These are phyloP conservation scores for Rhizophora mangle DNA, from an alignment of 345 rosid genomes.

Conservation along the genomic window DNA sequence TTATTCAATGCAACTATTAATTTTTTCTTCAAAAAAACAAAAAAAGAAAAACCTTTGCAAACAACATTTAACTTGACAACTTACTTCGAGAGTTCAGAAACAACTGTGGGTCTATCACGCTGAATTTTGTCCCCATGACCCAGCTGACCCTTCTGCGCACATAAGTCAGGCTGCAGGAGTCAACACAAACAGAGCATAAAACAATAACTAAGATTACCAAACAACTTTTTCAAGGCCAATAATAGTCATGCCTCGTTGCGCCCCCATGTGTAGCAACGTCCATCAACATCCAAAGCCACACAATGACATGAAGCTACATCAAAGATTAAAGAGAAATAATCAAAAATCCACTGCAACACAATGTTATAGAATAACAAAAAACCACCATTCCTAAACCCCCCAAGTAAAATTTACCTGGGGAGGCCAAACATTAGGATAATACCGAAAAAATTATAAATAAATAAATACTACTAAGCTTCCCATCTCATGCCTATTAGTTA, in stretches of 20 bases:
- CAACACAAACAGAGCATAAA: not conserved
- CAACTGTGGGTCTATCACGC: conserved; percentile 91
- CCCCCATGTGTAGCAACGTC: conserved; percentile 98
- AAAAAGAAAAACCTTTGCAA: not conserved
- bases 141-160: conserved; percentile 83
- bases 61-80: conserved; percentile 5
- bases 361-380: no score
- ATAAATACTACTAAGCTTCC: no score
- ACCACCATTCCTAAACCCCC: no score
- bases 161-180: conserved; percentile 25
- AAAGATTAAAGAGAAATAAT: conserved; percentile 6
- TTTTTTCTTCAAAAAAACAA: no score
- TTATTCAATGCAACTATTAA: no score
- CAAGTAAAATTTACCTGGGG: no score
- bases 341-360: not conserved
- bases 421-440: no score
- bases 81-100: conserved; percentile 87
- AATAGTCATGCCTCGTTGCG: conserved; percentile 71
- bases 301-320: conserved; percentile 86
- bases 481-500: no score
- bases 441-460: no score
- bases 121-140: conserved; percentile 92
- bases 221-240: conserved; percentile 5
- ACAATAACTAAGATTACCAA: not conserved
- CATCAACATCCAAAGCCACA: conserved; percentile 92